Evolutionary conservation across 352 stramenopile genomes (phyloP).

Genomic region (Phytophthora ramorum): DNA sequence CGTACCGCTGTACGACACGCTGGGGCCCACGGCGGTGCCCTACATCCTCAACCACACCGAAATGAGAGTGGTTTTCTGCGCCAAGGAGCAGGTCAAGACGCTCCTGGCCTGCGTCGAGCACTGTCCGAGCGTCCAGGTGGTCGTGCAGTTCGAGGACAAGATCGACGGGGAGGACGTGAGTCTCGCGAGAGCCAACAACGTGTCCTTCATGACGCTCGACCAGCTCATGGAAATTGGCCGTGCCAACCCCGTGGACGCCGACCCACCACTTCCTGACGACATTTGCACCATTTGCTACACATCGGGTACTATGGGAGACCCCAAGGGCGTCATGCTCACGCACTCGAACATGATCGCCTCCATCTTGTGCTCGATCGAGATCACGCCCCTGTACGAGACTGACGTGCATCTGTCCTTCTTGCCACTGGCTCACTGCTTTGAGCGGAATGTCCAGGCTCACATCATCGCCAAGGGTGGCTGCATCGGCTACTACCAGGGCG

Average conservation of each 20-base stretch:
- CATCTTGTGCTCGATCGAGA: slow-evolving; percentile 38
- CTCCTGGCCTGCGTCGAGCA: slow-evolving; percentile 62
- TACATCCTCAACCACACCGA: slow-evolving; percentile 87
- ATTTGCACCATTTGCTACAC: slow-evolving; percentile 72
- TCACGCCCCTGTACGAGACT: slow-evolving; percentile 29
- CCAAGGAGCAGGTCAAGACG: slow-evolving; percentile 65
- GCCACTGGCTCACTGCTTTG: slow-evolving; percentile 95
- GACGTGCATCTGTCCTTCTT: slow-evolving; percentile 93
- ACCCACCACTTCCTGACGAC: slow-evolving; percentile 43
- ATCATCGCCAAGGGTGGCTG: slow-evolving; percentile 75
- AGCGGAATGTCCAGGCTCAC: slow-evolving; percentile 69
- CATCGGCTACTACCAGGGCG: slow-evolving; percentile 93
- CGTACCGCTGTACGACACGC: slow-evolving; percentile 84
- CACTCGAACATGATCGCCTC: slow-evolving; percentile 52
- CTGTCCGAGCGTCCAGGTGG: slow-evolving; percentile 57
- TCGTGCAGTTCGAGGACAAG: slow-evolving; percentile 69
- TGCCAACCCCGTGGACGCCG: slow-evolving; percentile 51
- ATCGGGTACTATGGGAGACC: slow-evolving; percentile 53
- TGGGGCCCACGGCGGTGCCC: slow-evolving; percentile 69
- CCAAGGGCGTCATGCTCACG: slow-evolving; percentile 60
- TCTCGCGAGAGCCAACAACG: slow-evolving; percentile 45
- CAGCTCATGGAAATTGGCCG: slow-evolving; percentile 52
- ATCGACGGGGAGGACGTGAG: slow-evolving; percentile 51
- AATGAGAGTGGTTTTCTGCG: slow-evolving; percentile 79
- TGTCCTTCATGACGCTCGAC: slow-evolving; percentile 53